phyloP scores from a whole-genome alignment of 306 rosid species.

The Trifolium subterraneum region DNA sequence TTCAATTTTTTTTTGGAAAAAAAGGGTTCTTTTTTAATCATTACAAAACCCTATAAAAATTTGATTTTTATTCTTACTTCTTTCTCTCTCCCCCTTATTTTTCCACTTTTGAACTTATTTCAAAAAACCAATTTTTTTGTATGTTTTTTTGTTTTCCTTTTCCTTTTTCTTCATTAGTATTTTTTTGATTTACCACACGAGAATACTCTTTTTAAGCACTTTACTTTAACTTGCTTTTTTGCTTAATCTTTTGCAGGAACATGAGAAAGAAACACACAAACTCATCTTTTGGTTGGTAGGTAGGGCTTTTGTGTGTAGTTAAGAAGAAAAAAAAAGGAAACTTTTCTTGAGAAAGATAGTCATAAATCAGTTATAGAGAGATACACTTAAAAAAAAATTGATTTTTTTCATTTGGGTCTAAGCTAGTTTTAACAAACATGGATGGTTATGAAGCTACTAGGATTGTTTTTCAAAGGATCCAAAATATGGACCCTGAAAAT shows the following conservation, averaged over 20 bases:
- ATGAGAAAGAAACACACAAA: slow-evolving; percentile 52
- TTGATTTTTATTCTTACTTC: background rate
- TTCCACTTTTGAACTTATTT: background rate
- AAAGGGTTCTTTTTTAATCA: slow-evolving; percentile 13
- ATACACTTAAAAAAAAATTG: slow-evolving; percentile 17
- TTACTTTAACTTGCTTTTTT: slow-evolving; percentile 53
- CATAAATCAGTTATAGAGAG: background rate
- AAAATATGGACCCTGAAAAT: slow-evolving; percentile 91
- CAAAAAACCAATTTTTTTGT: slow-evolving; percentile 6
- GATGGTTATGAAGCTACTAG: slow-evolving; percentile 95
- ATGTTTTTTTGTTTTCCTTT: slow-evolving; percentile 35
- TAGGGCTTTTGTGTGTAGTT: slow-evolving; percentile 70
- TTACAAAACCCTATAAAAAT: background rate
- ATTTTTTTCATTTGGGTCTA: slow-evolving; percentile 21
- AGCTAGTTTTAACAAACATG: slow-evolving; percentile 53
- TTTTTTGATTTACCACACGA: slow-evolving; percentile 72
- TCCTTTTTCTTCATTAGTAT: slow-evolving; percentile 1
- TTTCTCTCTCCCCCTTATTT: background rate
- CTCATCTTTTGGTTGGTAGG: slow-evolving; percentile 69
- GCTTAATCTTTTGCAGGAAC: slow-evolving; percentile 76
- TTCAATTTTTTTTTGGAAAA: slow-evolving; percentile 49
- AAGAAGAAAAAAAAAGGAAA: slow-evolving; percentile 74
- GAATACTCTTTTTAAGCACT: slow-evolving; percentile 70
- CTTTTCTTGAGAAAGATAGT: slow-evolving; percentile 58
- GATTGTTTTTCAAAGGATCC: slow-evolving; percentile 87